Evolutionary conservation across 208 protist genomes (phyloP), one percentile per base, ranked within the genome.

Genomic region (Leishmania lainsoni): DNA sequence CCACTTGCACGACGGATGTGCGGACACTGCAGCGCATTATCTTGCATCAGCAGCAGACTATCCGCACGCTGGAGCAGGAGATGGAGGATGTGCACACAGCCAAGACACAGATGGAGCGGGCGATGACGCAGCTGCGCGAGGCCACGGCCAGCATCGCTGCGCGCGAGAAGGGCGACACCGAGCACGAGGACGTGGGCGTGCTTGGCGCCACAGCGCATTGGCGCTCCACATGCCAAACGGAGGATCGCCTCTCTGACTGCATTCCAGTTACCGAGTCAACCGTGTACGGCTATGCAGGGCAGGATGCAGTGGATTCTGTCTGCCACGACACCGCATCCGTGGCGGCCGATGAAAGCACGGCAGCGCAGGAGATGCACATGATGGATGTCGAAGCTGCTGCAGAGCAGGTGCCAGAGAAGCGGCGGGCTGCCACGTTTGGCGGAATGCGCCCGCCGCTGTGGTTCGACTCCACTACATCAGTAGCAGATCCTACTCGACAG

Each of bases 41-140:
- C 69, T 66, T 85, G 10, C 85, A 87, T 35, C 88, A 91, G 71
- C 84, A 88, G 65, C 85, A 91, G 69, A 86, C 81, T 42, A 91
- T 91, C 69, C 76, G 74, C 32, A 83, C 83, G 1, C 66, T 91
- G 42, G 79, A 89, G 81, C 81, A 83, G 45, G 81, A 88, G 85
- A 83, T 88, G 80, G 81, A 83, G 78, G 72, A 83, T 56, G 65
- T 85, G 54, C 77, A 75, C 59, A 58, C 63, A 17, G 77, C 81
- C 16, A 85, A 81, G 78, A 45, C n/a, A 42, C 69, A 79, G 65
- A 79, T 85, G 48, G 77, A 85, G 73, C 81, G 69, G 65, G 76
- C 76, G 26, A 75, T 85, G 59, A n/a, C 63, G 73, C 76, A 85
- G 20, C 77, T 85, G 32, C 77, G 79, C 76, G 81, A 81, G 54